A percentile compares a stretch with the other conserved stretches of the same genome.
phyloP scores from a whole-genome alignment of 2,329 filamentous ascomycete species.

The Didymellaceae sp. region DNA sequence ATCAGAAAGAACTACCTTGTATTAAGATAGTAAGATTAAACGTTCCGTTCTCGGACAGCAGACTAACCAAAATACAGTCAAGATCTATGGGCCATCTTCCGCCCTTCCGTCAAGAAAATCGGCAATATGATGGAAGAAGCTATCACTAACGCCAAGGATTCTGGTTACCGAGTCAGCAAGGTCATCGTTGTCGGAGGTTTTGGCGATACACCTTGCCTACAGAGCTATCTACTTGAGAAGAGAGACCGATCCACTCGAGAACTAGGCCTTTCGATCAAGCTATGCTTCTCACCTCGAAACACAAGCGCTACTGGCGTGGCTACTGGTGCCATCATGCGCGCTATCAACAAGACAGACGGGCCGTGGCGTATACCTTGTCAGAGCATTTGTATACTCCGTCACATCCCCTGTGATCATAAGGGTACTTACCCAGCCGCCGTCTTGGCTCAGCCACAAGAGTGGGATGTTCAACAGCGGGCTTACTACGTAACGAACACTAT shows the following conservation, averaged over 20 bases:
- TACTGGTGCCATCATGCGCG: conserved; percentile 20
- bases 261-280: conserved; percentile 1
- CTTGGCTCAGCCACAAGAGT: background rate
- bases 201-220: conserved; percentile 20
- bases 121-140: conserved; percentile 12
- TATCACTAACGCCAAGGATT: conserved; percentile 3
- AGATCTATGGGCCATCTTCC: conserved; percentile 13
- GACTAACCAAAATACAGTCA: background rate
- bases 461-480: background rate
- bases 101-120: conserved; percentile 10
- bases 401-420: conserved; percentile 8
- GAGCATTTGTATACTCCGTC: conserved; percentile 20
- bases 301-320: conserved; percentile 23
- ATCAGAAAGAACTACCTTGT: conserved; percentile 5
- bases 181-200: conserved; percentile 23
- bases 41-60: too few species aligned
- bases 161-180: conserved; percentile 5
- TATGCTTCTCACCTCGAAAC: background rate
- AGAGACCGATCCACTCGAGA: background rate
- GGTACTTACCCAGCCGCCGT: conserved; percentile 3
- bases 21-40: conserved; percentile 11
- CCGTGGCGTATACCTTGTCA: conserved; percentile 15
- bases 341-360: conserved; percentile 20
- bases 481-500: conserved; percentile 18
- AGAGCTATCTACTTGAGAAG: conserved; percentile 3